These are phyloP conservation scores for Vitis vinifera DNA, from an alignment of 164 flowering plant species.

Conservation along the genomic window DNA sequence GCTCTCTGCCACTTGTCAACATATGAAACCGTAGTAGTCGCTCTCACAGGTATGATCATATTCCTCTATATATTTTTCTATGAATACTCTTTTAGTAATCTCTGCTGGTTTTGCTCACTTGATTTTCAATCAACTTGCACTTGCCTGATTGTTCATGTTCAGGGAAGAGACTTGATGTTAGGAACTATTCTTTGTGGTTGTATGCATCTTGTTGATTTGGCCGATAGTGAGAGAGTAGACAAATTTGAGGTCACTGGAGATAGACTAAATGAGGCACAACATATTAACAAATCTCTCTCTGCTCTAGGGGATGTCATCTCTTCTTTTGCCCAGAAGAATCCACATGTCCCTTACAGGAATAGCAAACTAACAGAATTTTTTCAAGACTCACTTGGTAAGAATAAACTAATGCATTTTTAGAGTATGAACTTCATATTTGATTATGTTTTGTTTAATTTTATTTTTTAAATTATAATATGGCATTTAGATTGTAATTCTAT, in stretches of 20 bases:
- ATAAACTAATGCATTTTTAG: background rate
- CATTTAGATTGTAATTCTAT: slow-evolving; percentile 2
- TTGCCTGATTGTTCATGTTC: slow-evolving; percentile 87
- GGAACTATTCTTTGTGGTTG: slow-evolving; percentile 69
- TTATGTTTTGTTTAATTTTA: background rate
- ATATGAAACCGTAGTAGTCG: slow-evolving; percentile 83
- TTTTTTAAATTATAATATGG: background rate
- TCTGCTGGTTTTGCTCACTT: slow-evolving; percentile 4
- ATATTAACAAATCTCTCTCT: slow-evolving; percentile 84
- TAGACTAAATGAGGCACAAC: slow-evolving; percentile 91
- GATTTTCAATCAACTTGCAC: slow-evolving; percentile 32
- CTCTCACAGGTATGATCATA: slow-evolving; percentile 83
- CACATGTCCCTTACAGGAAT: slow-evolving; percentile 89
- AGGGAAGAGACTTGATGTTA: slow-evolving; percentile 76
- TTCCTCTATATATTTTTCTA: background rate
- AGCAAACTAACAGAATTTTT: slow-evolving; percentile 80
- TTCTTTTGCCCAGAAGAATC: slow-evolving; percentile 82
- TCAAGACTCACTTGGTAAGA: slow-evolving; percentile 85
- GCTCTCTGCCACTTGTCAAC: no score
- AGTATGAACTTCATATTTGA: background rate
- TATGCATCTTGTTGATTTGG: slow-evolving; percentile 90
- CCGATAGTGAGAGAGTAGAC: slow-evolving; percentile 90
- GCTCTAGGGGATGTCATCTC: slow-evolving; percentile 93
- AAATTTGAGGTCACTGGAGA: slow-evolving; percentile 92
- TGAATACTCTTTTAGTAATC: background rate